These are phyloP conservation scores for Pulveroboletus sp. DNA, from an alignment of 768 basidiomycete genomes.

Conservation along the genomic window DNA sequence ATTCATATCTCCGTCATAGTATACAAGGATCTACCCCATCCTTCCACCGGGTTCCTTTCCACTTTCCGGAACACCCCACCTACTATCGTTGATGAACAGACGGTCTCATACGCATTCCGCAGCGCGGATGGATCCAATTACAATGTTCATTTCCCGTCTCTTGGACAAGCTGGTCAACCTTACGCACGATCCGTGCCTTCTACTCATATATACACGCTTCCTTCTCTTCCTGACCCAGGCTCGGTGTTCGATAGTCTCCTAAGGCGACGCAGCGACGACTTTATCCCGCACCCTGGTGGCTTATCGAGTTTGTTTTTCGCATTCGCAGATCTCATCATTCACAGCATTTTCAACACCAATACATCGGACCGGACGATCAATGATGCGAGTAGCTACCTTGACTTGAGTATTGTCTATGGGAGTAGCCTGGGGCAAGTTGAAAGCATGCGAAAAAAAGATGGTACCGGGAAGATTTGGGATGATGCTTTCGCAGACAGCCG, in stretches of 20 bases:
- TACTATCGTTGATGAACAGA: not conserved
- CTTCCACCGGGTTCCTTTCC: slow-evolving; percentile 51
- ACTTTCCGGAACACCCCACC: slow-evolving; percentile 8
- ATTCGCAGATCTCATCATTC: slow-evolving; percentile 73
- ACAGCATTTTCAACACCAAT: slow-evolving; percentile 62
- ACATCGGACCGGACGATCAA: slow-evolving; percentile 49
- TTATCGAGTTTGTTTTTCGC: slow-evolving; percentile 74
- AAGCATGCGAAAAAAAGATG: slow-evolving; percentile 55
- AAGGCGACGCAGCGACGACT: slow-evolving; percentile 32
- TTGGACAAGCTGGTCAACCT: slow-evolving; percentile 58
- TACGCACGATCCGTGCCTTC: slow-evolving; percentile 67
- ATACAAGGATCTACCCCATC: slow-evolving; percentile 78
- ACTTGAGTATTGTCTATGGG: slow-evolving; percentile 73
- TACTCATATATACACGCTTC: slow-evolving; percentile 35
- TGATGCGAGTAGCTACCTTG: slow-evolving; percentile 67
- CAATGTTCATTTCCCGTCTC: slow-evolving; percentile 47
- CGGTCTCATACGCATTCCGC: slow-evolving; percentile 48
- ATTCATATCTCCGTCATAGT: slow-evolving; percentile 36
- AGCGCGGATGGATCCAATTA: slow-evolving; percentile 59
- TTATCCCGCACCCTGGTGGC: slow-evolving; percentile 57
- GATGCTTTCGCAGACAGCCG: slow-evolving; percentile 69
- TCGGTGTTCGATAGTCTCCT: slow-evolving; percentile 72
- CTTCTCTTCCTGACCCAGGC: slow-evolving; percentile 57
- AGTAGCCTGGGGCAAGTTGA: slow-evolving; percentile 44
- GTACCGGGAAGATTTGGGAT: slow-evolving; percentile 59